A percentile compares a stretch with the other conserved stretches of the same genome.
phyloP scores from a whole-genome alignment of 257 asterid genomes.

The Fraxinus anomala region DNA sequence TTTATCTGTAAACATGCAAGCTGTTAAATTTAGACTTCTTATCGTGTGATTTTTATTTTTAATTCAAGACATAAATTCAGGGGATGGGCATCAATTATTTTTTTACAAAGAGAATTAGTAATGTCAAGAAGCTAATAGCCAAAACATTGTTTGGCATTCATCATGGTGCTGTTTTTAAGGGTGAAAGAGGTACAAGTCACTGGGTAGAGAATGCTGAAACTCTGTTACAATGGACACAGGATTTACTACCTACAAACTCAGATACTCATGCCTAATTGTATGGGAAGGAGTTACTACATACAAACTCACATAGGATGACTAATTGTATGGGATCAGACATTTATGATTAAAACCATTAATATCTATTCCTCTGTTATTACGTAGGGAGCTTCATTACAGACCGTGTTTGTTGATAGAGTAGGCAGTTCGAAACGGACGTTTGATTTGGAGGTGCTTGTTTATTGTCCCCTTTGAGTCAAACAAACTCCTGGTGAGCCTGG shows the following conservation, averaged over 20 bases:
- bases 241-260: background rate
- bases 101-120: background rate
- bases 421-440: background rate
- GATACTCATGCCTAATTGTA: background rate
- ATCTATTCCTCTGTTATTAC: background rate
- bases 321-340: background rate
- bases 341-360: background rate
- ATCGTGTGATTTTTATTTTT: background rate
- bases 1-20: background rate
- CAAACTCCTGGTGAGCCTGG: slow-evolving; percentile 5
- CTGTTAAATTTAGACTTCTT: background rate
- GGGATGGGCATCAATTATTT: background rate
- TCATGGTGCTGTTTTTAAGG: background rate
- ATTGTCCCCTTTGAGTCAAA: background rate
- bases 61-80: background rate
- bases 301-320: background rate
- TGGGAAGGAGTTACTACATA: background rate
- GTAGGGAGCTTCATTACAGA: background rate
- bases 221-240: background rate
- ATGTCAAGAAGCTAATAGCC: background rate
- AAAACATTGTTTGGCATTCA: background rate
- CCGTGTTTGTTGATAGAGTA: background rate
- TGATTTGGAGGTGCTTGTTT: background rate
- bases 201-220: slow-evolving; percentile 6
- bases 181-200: background rate